Evolutionary conservation across 2,329 filamentous ascomycete species (phyloP).

Genomic region (Ceratocystis harringtonii): DNA sequence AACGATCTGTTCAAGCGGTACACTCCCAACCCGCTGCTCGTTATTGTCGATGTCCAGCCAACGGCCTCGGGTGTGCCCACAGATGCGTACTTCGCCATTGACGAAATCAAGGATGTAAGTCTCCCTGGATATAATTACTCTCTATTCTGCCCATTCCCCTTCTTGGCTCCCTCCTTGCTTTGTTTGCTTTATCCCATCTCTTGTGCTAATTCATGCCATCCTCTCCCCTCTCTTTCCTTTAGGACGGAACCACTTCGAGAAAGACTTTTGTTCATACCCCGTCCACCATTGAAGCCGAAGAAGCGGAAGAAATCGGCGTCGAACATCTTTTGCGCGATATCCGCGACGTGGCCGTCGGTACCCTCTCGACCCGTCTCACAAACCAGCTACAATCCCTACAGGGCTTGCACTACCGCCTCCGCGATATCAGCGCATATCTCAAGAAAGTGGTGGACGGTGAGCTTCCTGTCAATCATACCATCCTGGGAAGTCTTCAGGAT

Average conservation of each 20-base stretch:
- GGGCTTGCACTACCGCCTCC: conserved; percentile 82
- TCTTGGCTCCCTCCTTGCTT: conserved; percentile 8
- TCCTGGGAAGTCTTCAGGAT: conserved; percentile 95
- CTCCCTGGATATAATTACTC: not conserved
- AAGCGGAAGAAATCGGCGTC: conserved; percentile 96
- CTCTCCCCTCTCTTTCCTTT: not conserved
- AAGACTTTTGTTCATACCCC: conserved; percentile 98
- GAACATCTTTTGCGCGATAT: conserved; percentile 97
- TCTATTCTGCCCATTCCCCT: not conserved
- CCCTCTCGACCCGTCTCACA: conserved; percentile 88
- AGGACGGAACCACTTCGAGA: conserved; percentile 94
- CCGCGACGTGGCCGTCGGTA: conserved; percentile 92
- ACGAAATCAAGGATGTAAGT: conserved; percentile 81
- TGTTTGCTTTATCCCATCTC: not conserved
- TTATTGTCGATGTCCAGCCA: conserved; percentile 96
- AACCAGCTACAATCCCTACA: conserved; percentile 96
- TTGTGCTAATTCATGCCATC: too few relatives aligned
- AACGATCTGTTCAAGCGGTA: conserved; percentile 99
- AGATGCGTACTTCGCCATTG: conserved; percentile 96
- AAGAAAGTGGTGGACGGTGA: conserved; percentile 90
- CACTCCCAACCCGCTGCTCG: conserved; percentile 85
- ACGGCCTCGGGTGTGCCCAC: conserved; percentile 96
- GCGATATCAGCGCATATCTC: conserved; percentile 89
- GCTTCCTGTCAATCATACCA: conserved; percentile 90
- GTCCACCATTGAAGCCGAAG: conserved; percentile 95